A percentile compares a stretch with the other conserved stretches of the same genome.
phyloP scores from a whole-genome alignment of 805 yeast species.

The Blastobotrys peoriensis region DNA sequence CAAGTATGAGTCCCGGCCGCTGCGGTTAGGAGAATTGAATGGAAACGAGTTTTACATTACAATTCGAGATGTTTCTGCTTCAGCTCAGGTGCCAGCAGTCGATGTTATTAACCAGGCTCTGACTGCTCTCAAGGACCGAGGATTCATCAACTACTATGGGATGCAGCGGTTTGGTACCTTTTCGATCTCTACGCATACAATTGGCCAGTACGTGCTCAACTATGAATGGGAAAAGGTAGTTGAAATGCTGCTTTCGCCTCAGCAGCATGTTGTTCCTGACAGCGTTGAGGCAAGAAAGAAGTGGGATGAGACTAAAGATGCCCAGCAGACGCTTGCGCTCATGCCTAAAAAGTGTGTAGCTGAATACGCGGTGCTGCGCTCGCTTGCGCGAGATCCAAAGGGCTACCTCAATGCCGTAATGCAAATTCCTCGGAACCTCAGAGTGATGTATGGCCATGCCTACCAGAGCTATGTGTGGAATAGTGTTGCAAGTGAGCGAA shows the following conservation, averaged over 20 bases:
- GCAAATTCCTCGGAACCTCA: constrained; percentile 84
- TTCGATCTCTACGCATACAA: constrained; percentile 80
- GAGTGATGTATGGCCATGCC: constrained; percentile 96
- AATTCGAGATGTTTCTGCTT: constrained; percentile 60
- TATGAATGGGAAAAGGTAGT: constrained; percentile 78
- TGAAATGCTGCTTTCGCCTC: constrained; percentile 75
- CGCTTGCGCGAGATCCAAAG: constrained; percentile 46
- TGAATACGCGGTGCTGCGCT: constrained; percentile 64
- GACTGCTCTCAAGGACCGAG: constrained; percentile 52
- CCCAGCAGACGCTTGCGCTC: constrained; percentile 53
- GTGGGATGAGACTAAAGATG: constrained; percentile 71
- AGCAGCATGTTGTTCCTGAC: constrained; percentile 75
- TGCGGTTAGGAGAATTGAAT: constrained; percentile 72
- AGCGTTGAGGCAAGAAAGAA: constrained; percentile 75
- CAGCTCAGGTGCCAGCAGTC: constrained; percentile 35
- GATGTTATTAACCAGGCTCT: constrained; percentile 48
- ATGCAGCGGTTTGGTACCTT: constrained; percentile 98
- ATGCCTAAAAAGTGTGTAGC: constrained; percentile 92
- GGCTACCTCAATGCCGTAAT: constrained; percentile 75
- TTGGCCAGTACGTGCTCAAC: constrained; percentile 67
- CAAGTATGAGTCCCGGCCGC: constrained; percentile 51
- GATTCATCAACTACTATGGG: constrained; percentile 94
- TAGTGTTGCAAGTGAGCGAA: constrained; percentile 68
- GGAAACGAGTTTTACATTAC: constrained; percentile 91
- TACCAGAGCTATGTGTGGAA: constrained; percentile 98